A percentile compares a stretch with the other conserved stretches of the same genome.
These are phyloP conservation scores for Earliella scabrosa DNA, from an alignment of 1,284 basidiomycete species.

Conservation along the genomic window DNA sequence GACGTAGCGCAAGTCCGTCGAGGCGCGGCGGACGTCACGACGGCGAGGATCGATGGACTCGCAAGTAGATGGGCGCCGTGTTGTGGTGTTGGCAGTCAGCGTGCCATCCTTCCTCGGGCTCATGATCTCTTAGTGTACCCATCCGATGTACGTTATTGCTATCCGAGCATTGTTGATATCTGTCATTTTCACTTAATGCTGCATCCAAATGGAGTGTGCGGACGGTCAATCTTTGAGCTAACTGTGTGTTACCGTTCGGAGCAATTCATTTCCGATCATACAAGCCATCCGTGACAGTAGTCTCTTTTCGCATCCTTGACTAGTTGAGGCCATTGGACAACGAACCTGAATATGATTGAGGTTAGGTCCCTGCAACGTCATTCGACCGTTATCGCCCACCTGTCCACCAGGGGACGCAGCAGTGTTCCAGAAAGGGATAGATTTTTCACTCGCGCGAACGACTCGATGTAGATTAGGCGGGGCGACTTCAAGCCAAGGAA, in stretches of 20 bases:
- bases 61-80: constrained; percentile 32
- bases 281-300: constrained; percentile 67
- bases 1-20: constrained; percentile 74
- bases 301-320: constrained; percentile 44
- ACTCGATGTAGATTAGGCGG: constrained; percentile 89
- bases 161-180: background rate
- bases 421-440: constrained; percentile 89
- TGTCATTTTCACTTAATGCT: too few species aligned
- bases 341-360: constrained; percentile 55
- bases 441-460: constrained; percentile 86
- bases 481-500: constrained; percentile 78
- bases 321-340: constrained; percentile 86
- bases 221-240: too few species aligned
- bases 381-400: constrained; percentile 43
- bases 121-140: constrained; percentile 6
- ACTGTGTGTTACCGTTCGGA: background rate
- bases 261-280: constrained; percentile 51
- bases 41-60: constrained; percentile 74
- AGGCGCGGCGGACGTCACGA: constrained; percentile 56
- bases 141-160: constrained; percentile 6
- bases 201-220: too few species aligned
- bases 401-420: constrained; percentile 82
- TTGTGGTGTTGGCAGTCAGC: background rate
- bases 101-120: background rate
- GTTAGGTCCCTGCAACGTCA: background rate